Percentiles rank a stretch among this genome's conserved stretches.
These are phyloP conservation scores for Pisolithus tinctorius DNA, from an alignment of 768 basidiomycete species.

Conservation along the genomic window DNA sequence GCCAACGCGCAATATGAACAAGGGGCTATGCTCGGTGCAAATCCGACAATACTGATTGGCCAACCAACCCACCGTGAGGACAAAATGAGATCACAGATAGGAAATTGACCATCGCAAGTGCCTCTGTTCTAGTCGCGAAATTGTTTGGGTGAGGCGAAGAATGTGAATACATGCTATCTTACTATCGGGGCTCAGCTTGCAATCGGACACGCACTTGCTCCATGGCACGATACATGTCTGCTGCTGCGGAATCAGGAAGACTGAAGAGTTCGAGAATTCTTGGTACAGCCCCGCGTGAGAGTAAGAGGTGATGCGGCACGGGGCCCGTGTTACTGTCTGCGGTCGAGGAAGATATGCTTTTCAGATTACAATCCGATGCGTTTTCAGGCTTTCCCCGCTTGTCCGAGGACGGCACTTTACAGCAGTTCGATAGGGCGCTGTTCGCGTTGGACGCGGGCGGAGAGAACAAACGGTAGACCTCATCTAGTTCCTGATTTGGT, in stretches of 20 bases:
- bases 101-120: not conserved
- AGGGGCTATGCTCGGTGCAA: not conserved
- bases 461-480: constrained; percentile 39
- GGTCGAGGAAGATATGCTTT: constrained; percentile 1
- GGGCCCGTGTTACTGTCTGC: not conserved
- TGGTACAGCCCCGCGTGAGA: constrained; percentile 50
- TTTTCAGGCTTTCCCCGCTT: not conserved
- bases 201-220: constrained; percentile 44
- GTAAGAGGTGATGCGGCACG: constrained; percentile 30
- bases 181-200: constrained; percentile 4
- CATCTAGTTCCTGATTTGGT: constrained; percentile 48
- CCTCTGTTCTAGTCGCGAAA: not conserved
- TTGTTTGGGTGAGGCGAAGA: not conserved
- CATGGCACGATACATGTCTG: constrained; percentile 57
- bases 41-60: not conserved
- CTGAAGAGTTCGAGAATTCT: constrained; percentile 40
- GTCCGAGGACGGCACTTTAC: constrained; percentile 8
- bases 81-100: too few species aligned
- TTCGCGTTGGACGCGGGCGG: constrained; percentile 10
- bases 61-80: not conserved
- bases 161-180: not conserved
- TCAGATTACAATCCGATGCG: not conserved
- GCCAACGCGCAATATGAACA: not conserved
- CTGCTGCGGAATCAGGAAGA: constrained; percentile 37
- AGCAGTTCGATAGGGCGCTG: constrained; percentile 3